These are phyloP conservation scores for Microglena sp. DNA, from an alignment of 139 green algal species.

Conservation along the genomic window DNA sequence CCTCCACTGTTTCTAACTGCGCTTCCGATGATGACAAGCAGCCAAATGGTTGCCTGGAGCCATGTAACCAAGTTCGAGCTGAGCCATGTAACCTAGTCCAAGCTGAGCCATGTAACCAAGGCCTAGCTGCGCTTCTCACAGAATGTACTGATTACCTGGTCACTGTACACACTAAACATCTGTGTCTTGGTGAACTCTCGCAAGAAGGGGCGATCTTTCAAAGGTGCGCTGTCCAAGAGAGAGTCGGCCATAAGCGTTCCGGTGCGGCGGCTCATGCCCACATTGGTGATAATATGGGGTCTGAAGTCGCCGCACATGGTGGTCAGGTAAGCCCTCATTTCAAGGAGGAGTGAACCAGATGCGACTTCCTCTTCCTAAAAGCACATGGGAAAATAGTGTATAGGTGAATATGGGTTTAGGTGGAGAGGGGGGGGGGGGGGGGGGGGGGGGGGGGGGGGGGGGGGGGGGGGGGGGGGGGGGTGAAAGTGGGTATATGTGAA, in stretches of 20 bases:
- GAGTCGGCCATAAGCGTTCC: constrained; percentile 51
- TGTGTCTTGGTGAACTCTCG: constrained; percentile 71
- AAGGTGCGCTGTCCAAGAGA: constrained; percentile 55
- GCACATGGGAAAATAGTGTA: too few species aligned
- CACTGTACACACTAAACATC: constrained; percentile 56
- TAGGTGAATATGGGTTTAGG: too few species aligned
- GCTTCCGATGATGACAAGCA: background rate
- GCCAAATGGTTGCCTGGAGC: background rate
- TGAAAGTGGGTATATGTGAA: too few species aligned
- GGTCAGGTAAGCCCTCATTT: too few species aligned
- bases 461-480: too few species aligned
- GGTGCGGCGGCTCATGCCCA: constrained; percentile 37
- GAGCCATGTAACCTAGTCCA: background rate
- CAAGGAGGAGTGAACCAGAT: background rate
- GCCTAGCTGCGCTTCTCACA: background rate
- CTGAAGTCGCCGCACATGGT: constrained; percentile 64
- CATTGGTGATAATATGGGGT: constrained; percentile 76
- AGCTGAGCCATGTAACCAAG: background rate
- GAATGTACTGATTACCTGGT: constrained; percentile 2
- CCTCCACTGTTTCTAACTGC: constrained; percentile 1
- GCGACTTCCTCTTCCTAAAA: constrained; percentile 8
- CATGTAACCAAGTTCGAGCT: background rate
- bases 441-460: too few species aligned
- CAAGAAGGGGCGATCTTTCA: constrained; percentile 66
- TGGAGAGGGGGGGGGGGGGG: too few species aligned